Evolutionary conservation across 1,139 yeast genomes (phyloP).

Genomic region (Yamadazyma diddensiae): DNA sequence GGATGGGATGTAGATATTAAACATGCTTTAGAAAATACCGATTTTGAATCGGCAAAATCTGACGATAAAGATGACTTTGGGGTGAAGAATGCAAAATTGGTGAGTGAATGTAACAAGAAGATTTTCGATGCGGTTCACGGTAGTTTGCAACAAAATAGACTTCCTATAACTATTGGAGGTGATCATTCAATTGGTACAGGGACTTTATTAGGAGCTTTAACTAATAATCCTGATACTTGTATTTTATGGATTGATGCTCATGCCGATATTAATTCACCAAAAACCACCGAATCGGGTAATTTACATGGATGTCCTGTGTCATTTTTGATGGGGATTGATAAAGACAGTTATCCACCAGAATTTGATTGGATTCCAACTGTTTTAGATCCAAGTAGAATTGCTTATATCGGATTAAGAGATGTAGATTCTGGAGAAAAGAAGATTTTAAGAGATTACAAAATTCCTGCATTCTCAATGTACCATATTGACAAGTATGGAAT

Average conservation of each 20-base stretch:
- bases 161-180: conserved; percentile 91
- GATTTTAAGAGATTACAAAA: conserved; percentile 66
- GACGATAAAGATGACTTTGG: conserved; percentile 48
- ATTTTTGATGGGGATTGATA: conserved; percentile 76
- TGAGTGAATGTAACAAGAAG: conserved; percentile 65
- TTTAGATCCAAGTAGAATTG: conserved; percentile 68
- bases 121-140: conserved; percentile 61
- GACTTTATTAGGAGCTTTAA: conserved; percentile 80
- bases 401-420: conserved; percentile 93
- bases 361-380: conserved; percentile 77
- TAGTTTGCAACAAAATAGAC: conserved; percentile 47
- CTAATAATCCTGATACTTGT: conserved; percentile 81
- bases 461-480: conserved; percentile 92
- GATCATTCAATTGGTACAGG: conserved; percentile 97
- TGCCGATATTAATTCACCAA: conserved; percentile 94
- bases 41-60: conserved; percentile 39
- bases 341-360: conserved; percentile 63
- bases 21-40: conserved; percentile 54
- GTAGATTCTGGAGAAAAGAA: conserved; percentile 84
- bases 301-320: conserved; percentile 97
- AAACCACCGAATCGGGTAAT: conserved; percentile 82
- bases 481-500: conserved; percentile 94
- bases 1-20: conserved; percentile 68
- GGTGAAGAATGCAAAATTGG: conserved; percentile 75
- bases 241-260: conserved; percentile 97